Base-by-base conservation (phyloP, 2,329 filamentous ascomycete genomes). In the Venturia effusa region DNA sequence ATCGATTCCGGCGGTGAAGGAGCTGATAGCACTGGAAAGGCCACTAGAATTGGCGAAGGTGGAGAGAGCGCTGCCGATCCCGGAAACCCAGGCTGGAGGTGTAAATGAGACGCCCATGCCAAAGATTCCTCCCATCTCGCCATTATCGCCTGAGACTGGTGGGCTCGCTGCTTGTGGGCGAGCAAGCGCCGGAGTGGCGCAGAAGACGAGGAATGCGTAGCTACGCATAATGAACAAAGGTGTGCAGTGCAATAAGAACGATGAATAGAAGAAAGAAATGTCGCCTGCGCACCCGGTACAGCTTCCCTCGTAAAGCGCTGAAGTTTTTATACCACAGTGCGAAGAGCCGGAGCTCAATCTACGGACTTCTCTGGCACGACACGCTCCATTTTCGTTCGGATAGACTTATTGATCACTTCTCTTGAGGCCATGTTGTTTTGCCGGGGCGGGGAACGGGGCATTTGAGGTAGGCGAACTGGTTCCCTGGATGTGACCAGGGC, bases 101-200 rank as follows among this genome's bases (percentile, higher is more conserved):
- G 27, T 19, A 19, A 30, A 4, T 34, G 11, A 6, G 13, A 51
- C 1, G 37, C 60, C 60, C 39, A 62, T 37, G 48, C 61, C 61
- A 45, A 63, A 63, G 32, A 63, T 63, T 27, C 61, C 61, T n/a
- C 61, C 61, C 32, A 39, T 55, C 19, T 63, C 32, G 22, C 34
- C 48, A 39, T 55, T 57, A 32, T 63, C 27, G 19, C 61, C 61
- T 5, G 61, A 55, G 24, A 10, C 41, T 19, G 59, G 17, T 41
- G 24, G 30, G 41, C 13, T 39, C 34, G 61, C 15, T 54, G 41
- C 22, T 62, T 45, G 61, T 54, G 61, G 61, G n/a, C 19, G 34
- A 15, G 37, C 59, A 27, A 41, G 17, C 17, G n/a, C 59, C 19
- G 24, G 11, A 3, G 59, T 41, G 19, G 59, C 37, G 22, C 7